phyloP scores from a whole-genome alignment of 257 asterid genomes.

The Gynochthodes officinalis region DNA sequence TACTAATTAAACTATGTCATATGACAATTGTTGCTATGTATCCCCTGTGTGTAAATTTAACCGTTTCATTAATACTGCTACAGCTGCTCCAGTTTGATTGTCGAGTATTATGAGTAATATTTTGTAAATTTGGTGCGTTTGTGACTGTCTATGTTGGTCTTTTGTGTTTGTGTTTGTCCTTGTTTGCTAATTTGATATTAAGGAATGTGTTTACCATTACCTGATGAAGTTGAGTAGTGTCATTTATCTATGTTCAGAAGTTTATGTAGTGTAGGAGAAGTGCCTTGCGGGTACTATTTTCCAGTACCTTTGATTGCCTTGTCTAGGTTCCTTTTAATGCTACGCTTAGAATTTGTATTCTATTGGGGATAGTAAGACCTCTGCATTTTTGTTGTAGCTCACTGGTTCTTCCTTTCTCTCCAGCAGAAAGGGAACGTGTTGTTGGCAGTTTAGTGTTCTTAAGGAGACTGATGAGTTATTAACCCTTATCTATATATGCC shows the following conservation, averaged over 20 bases:
- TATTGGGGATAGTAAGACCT: no score
- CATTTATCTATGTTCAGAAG: no score
- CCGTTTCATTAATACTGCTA: not conserved
- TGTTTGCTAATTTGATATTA: not conserved
- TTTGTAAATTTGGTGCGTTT: not conserved
- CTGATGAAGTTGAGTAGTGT: not conserved
- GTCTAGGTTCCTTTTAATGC: not conserved
- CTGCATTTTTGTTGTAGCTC: no score
- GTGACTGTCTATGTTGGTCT: not conserved
- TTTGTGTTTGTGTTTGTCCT: not conserved
- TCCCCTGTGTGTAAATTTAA: not conserved
- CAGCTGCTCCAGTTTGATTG: not conserved
- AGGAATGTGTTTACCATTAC: not conserved
- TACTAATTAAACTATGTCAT: not conserved
- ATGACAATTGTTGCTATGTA: not conserved
- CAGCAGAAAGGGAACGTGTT: no score
- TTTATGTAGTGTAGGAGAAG: not conserved
- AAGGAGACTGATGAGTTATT: no score
- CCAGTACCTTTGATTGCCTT: not conserved
- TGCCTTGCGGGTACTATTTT: no score
- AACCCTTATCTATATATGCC: no score
- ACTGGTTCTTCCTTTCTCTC: no score
- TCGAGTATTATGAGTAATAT: not conserved
- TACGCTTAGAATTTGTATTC: not conserved
- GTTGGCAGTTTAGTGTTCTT: no score